Conservation (phyloP, 345 rosid genomes). For the Linum tenue region DNA sequence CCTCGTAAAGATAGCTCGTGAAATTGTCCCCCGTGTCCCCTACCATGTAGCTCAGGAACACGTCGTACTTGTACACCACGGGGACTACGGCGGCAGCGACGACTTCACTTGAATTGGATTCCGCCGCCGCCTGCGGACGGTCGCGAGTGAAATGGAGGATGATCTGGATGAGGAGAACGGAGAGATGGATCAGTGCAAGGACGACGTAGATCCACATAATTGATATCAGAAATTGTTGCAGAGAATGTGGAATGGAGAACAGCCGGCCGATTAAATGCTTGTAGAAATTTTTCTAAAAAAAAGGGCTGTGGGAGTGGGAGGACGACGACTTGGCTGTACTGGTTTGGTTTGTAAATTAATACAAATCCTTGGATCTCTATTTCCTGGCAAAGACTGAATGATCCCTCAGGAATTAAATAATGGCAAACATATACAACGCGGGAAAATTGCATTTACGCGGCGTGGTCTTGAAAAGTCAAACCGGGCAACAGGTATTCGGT, state of each 20-base stretch:
- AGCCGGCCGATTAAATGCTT: background rate
- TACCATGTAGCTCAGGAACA: slow-evolving; percentile 1
- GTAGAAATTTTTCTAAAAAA: too few relatives aligned
- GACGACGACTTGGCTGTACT: too few relatives aligned
- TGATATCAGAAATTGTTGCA: background rate
- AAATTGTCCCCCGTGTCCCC: background rate
- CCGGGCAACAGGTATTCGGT: too few relatives aligned
- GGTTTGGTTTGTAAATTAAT: too few relatives aligned
- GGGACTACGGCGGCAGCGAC: background rate
- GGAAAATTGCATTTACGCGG: too few relatives aligned
- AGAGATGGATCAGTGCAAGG: background rate
- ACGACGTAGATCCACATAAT: background rate
- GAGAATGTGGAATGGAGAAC: background rate
- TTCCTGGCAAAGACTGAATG: too few relatives aligned
- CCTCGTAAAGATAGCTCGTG: background rate
- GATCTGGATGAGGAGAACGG: background rate
- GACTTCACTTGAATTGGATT: background rate
- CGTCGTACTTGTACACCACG: slow-evolving; percentile 1
- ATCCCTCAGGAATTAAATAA: too few relatives aligned
- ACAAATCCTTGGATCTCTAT: too few relatives aligned
- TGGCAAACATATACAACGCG: too few relatives aligned
- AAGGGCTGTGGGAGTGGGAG: too few relatives aligned
- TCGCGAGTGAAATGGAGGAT: background rate
- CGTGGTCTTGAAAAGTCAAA: too few relatives aligned
- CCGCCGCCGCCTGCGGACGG: background rate